Base-by-base conservation (phyloP, 805 yeast species). In the Dipodascopsis uninucleata region DNA sequence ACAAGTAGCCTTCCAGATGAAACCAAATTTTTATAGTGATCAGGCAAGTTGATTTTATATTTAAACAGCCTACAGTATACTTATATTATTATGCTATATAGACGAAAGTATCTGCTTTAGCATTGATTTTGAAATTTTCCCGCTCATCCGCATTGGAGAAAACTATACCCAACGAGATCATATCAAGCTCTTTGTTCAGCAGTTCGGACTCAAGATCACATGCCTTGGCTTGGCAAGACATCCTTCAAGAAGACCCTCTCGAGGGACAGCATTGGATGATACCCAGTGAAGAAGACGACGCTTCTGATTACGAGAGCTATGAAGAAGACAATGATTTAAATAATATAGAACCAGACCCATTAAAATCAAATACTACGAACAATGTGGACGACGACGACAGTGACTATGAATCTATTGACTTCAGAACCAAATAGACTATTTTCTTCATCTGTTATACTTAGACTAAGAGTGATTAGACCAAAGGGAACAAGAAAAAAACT, bases 261-360 rank as follows among this genome's bases (percentile, higher is more conserved):
- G 44, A 43, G 12, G 65, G 65, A 1, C 61, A 57, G 12, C 63
- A 61, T 37, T 61, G 65, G 65, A 41, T 26, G 42, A 25, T n/a
- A 23, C 22, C 5, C 24, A 21, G 6, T 37, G 43, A 38, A 16
- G 52, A 45, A 18, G 49, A 40, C 16, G 43, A 35, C 17, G 28
- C 10, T 12, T 36, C 28, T 21, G 55, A 39, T 4, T 41, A 25
- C n/a, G n/a, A 17, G 14, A 28, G 42, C 17, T 28, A 39, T 5
- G 42, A 28, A 12, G 37, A 31, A 5, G 7, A 12, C 4, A 7
- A 23, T 7, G 38, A 28, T 14, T n/a, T n/a, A 26, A 26, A 26
- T 14, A 26, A 12, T 26, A 14, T 12, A 12, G 29, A 26, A 14
- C 29, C 29, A 14, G 29, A 26, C 12, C 29, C 12, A n/a, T n/a